These are phyloP conservation scores for Xylaria intraflava DNA, from an alignment of 495 filamentous ascomycete species.

Conservation along the genomic window DNA sequence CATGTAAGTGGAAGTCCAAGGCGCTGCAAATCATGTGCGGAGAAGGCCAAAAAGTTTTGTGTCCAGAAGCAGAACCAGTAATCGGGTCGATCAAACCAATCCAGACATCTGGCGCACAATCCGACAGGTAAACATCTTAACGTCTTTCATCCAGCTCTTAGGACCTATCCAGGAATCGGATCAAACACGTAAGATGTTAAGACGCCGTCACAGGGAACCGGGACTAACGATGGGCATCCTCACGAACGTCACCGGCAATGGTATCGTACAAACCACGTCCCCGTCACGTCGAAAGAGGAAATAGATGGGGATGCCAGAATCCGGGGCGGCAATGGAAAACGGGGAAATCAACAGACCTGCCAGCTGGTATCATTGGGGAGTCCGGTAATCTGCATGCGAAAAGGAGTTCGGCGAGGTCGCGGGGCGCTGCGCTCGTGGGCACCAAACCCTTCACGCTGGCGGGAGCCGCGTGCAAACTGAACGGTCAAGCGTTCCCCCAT, in stretches of 20 bases:
- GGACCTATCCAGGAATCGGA: conserved; percentile 25
- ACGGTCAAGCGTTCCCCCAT: conserved; percentile 95
- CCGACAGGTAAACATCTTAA: conserved; percentile 12
- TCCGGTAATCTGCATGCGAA: conserved; percentile 94
- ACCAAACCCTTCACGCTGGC: conserved; percentile 63
- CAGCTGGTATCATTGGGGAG: conserved; percentile 98
- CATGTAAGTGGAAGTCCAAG: conserved; percentile 49
- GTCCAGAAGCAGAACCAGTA: conserved; percentile 32
- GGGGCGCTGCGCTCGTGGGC: conserved; percentile 70
- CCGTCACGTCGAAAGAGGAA: conserved; percentile 30
- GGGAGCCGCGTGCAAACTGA: conserved; percentile 92
- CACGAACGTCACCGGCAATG: conserved; percentile 19
- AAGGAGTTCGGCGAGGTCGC: conserved; percentile 87
- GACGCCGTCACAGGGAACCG: conserved; percentile 18
- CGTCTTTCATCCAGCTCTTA: conserved; percentile 21
- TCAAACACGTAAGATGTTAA: conserved; percentile 18
- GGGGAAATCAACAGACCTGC: conserved; percentile 84
- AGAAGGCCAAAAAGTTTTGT: conserved; percentile 42
- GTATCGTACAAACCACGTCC: conserved; percentile 21
- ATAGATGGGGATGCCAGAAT: conserved; percentile 31
- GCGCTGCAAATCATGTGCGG: conserved; percentile 32
- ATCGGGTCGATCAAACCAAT: conserved; percentile 30
- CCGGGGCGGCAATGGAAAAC: conserved; percentile 52
- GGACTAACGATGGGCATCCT: conserved; percentile 20
- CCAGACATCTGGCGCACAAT: conserved; percentile 21